Evolutionary conservation across 129 eudicot species (phyloP).

Genomic region (Daucus carota): DNA sequence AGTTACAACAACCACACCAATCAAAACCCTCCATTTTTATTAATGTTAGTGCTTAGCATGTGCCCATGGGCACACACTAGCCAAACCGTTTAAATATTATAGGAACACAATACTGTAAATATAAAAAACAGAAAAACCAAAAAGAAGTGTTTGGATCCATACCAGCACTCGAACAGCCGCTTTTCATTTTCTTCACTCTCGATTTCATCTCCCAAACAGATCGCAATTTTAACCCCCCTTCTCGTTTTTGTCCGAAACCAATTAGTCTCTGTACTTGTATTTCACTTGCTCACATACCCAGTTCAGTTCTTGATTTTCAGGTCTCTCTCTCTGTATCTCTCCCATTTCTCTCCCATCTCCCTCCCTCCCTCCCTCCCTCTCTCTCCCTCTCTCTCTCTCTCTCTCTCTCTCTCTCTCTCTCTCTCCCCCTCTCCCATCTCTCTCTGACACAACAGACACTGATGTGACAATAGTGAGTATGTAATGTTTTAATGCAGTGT

Average conservation of each 20-base stretch:
- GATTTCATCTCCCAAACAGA: constrained; percentile 59
- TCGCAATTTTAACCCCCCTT: constrained; percentile 12
- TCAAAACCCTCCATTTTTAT: no score
- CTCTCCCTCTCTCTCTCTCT: no score
- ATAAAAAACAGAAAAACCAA: background rate
- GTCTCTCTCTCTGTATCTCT: constrained; percentile 8
- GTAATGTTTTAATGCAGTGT: background rate
- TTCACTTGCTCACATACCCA: background rate
- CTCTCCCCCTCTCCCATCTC: no score
- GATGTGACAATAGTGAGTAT: background rate
- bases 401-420: no score
- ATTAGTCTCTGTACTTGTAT: constrained; percentile 7
- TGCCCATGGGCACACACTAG: no score
- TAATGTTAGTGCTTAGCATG: no score
- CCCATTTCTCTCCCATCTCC: no score
- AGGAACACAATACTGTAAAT: background rate
- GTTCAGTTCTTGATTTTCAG: constrained; percentile 10
- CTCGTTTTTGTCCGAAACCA: constrained; percentile 20
- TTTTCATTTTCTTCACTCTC: constrained; percentile 28
- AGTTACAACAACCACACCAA: no score
- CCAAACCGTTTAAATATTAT: background rate
- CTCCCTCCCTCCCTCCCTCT: no score
- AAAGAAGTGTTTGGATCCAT: constrained; percentile 32
- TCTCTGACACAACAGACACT: background rate
- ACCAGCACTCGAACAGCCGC: constrained; percentile 19